Evolutionary conservation across 139 green algal genomes (phyloP), one percentile per base, ranked within the genome.

Genomic region (Picochlorum sp.): DNA sequence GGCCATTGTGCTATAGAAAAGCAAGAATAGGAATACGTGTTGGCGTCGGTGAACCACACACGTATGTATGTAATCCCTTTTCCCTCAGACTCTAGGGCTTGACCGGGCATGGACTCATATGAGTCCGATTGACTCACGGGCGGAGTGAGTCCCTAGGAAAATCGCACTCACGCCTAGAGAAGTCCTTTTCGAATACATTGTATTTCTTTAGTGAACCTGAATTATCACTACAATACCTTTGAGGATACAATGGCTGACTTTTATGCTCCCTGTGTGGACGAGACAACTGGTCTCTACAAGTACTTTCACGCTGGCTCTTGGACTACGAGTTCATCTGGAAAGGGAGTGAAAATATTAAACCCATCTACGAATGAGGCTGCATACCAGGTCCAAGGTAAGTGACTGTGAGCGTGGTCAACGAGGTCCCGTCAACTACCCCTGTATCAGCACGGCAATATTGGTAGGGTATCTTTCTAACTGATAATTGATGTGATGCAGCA

Each of bases 231-330:
- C 15, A 21, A 54, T 54, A 54, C 47, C 47, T 54, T 21, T 54
- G 47, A 21, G 15, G n/a, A 54, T 13, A 74, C 68, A 49, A 41
- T 62, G 14, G 63, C 52, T 47, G 47, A 38, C 9, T 50, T 24
- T 45, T 75, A 76, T 55, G 72, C 58, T 16, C 60, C 68, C 13
- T 71, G 79, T 11, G 73, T 87, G 13, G 8, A 69, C 9, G 65
- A 59, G 2, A 21, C 57, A 9, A 76, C 30, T 18, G 83, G 81
- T 11, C 65, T 65, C 1, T 91, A 81, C 71, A 96, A 96, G 65
- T 95, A 76, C 55, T 91, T 85, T 52, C 21, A 79, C 11, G 73
- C 88, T 16, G 87, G 87, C 13, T 72, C 91, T 59, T 98, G 92
- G 92, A 71, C 66, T n/a, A 79, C 85, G 67, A 85, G 74, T 8